Percentiles rank a stretch among this genome's conserved stretches.
Evolutionary conservation across 495 filamentous ascomycete species (phyloP).

Genomic region (Emericellopsis terricola): DNA sequence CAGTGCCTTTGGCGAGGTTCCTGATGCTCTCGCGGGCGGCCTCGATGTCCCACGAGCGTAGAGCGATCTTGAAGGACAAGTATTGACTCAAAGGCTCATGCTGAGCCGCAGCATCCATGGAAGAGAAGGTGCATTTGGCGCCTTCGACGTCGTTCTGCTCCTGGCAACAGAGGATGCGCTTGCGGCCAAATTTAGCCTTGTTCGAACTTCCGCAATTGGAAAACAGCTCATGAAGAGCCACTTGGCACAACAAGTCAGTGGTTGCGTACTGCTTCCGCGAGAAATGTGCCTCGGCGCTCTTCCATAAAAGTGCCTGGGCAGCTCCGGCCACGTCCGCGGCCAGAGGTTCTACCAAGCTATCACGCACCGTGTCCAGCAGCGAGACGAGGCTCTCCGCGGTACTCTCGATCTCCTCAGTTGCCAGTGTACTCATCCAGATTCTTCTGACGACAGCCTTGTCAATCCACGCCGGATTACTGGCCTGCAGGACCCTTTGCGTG

Average conservation of each 20-base stretch:
- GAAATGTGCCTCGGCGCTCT: slow-evolving; percentile 41
- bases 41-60: slow-evolving; percentile 36
- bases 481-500: slow-evolving; percentile 17
- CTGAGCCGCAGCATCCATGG: slow-evolving; percentile 39
- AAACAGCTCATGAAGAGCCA: slow-evolving; percentile 50
- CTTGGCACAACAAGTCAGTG: slow-evolving; percentile 51
- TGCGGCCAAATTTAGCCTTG: slow-evolving; percentile 42
- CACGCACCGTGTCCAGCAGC: slow-evolving; percentile 7
- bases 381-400: no score
- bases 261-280: slow-evolving; percentile 29
- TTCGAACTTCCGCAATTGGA: slow-evolving; percentile 43
- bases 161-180: slow-evolving; percentile 48
- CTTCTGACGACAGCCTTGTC: slow-evolving; percentile 45
- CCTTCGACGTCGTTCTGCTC: slow-evolving; percentile 30
- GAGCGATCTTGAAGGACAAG: slow-evolving; percentile 55
- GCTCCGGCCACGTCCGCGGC: slow-evolving; percentile 44
- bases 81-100: slow-evolving; percentile 48
- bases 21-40: slow-evolving; percentile 25
- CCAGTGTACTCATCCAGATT: slow-evolving; percentile 34
- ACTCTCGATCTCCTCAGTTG: no score
- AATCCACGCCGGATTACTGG: slow-evolving; percentile 33
- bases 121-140: slow-evolving; percentile 35
- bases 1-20: slow-evolving; percentile 11
- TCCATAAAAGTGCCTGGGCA: slow-evolving; percentile 63
- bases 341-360: slow-evolving; percentile 14